Evolutionary conservation across 2,329 filamentous ascomycete genomes (phyloP).

Genomic region (Calonectria multiphialidica): DNA sequence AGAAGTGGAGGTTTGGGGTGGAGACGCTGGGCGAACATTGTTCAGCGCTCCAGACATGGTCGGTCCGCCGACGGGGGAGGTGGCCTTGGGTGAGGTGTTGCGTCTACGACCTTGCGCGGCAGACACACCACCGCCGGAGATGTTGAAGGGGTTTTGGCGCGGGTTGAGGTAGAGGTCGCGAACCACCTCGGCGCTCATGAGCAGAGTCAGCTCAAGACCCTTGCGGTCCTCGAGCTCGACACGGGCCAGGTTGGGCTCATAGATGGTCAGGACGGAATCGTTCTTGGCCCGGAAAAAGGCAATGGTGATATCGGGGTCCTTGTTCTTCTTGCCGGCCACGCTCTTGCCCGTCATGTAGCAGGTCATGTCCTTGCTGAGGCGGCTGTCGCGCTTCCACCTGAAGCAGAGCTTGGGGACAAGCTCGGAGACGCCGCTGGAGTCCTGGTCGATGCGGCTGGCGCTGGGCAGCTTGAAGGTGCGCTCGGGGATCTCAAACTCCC

Average conservation of each 20-base stretch:
- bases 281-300: constrained; percentile 82
- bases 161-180: constrained; percentile 74
- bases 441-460: constrained; percentile 81
- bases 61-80: constrained; percentile 36
- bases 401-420: constrained; percentile 83
- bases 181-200: constrained; percentile 73
- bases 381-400: constrained; percentile 89
- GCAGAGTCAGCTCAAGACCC: constrained; percentile 86
- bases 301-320: constrained; percentile 96
- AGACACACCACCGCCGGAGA: constrained; percentile 58
- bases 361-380: constrained; percentile 87
- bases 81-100: constrained; percentile 51
- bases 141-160: constrained; percentile 83
- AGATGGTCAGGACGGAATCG: constrained; percentile 80
- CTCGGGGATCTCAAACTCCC: constrained; percentile 94
- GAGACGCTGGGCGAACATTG: constrained; percentile 40
- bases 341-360: constrained; percentile 88
- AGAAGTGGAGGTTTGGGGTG: constrained; percentile 27
- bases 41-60: constrained; percentile 55
- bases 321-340: constrained; percentile 81
- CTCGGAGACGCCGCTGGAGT: constrained; percentile 62
- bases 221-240: constrained; percentile 96
- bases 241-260: constrained; percentile 91
- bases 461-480: constrained; percentile 87
- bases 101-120: constrained; percentile 46